Conservation (phyloP, 805 yeast genomes). For the Nakazawaea laoshanensis region DNA sequence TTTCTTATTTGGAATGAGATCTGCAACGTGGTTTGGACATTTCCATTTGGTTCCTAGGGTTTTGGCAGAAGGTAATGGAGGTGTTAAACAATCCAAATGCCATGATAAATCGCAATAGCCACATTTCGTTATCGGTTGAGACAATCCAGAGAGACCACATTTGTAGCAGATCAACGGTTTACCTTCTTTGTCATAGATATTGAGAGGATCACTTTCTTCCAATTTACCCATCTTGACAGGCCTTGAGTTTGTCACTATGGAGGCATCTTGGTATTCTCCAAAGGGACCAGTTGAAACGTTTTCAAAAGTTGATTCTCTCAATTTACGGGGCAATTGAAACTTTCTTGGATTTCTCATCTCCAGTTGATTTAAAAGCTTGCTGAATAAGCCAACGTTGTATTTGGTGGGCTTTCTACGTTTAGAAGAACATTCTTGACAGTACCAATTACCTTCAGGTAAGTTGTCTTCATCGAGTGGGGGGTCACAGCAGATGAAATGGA, state of each 20-base stretch:
- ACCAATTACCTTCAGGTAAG: slow-evolving; percentile 87
- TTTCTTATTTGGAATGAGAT: slow-evolving; percentile 30
- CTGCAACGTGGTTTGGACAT: slow-evolving; percentile 79
- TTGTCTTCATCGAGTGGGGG: slow-evolving; percentile 76
- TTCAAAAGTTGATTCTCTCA: slow-evolving; percentile 62
- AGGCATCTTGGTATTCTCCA: slow-evolving; percentile 69
- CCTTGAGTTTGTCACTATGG: slow-evolving; percentile 36
- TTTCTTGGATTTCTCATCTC: slow-evolving; percentile 58
- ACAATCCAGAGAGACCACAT: slow-evolving; percentile 67
- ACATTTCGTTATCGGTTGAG: slow-evolving; percentile 57
- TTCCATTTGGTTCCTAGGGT: slow-evolving; percentile 78
- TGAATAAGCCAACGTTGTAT: slow-evolving; percentile 36
- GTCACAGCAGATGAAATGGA: slow-evolving; percentile 84
- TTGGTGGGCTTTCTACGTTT: slow-evolving; percentile 19
- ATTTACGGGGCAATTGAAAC: slow-evolving; percentile 55
- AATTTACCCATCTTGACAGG: slow-evolving; percentile 32
- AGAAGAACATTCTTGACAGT: slow-evolving; percentile 66
- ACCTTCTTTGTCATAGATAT: slow-evolving; percentile 60
- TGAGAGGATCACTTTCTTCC: slow-evolving; percentile 53
- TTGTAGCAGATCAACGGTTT: slow-evolving; percentile 63
- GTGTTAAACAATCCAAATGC: slow-evolving; percentile 83
- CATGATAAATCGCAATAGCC: slow-evolving; percentile 78
- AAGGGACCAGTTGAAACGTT: slow-evolving; percentile 58
- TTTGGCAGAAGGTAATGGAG: slow-evolving; percentile 67
- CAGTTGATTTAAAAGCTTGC: slow-evolving; percentile 49